Percentiles rank a stretch among this genome's conserved stretches.
Conservation (phyloP, 129 eudicot species). For the Flaveria linearis region DNA sequence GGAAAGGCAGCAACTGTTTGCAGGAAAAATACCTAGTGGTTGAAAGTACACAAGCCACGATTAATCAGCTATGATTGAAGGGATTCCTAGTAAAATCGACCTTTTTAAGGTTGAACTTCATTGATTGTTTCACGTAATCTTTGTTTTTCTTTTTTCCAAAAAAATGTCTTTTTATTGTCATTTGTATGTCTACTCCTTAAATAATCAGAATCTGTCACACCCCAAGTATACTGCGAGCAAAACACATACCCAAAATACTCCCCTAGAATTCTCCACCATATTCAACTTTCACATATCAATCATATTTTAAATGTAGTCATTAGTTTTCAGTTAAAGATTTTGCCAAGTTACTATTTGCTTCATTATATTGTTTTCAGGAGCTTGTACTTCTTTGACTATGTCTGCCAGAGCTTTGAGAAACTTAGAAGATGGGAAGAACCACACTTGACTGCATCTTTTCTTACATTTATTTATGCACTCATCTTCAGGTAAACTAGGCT, state of each 20-base stretch:
- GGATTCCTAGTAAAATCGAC: constrained; percentile 94
- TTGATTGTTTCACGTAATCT: neutral
- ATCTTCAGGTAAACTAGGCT: constrained; percentile 59
- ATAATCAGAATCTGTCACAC: no score
- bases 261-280: neutral
- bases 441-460: constrained; percentile 69
- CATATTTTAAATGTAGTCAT: neutral
- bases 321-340: neutral
- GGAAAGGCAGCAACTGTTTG: constrained; percentile 64
- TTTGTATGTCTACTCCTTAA: no score
- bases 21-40: constrained; percentile 58
- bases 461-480: constrained; percentile 63
- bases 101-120: constrained; percentile 74
- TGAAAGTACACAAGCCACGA: constrained; percentile 91
- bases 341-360: neutral
- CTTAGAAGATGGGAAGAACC: constrained; percentile 93
- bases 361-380: constrained; percentile 50
- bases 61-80: constrained; percentile 93
- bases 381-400: constrained; percentile 66
- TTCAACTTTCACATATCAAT: neutral
- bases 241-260: neutral
- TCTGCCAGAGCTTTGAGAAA: constrained; percentile 54
- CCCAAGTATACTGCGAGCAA: neutral
- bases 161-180: no score
- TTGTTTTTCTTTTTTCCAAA: neutral